phyloP scores from a whole-genome alignment of 1,284 basidiomycete species.

The Tremellales sp. region DNA sequence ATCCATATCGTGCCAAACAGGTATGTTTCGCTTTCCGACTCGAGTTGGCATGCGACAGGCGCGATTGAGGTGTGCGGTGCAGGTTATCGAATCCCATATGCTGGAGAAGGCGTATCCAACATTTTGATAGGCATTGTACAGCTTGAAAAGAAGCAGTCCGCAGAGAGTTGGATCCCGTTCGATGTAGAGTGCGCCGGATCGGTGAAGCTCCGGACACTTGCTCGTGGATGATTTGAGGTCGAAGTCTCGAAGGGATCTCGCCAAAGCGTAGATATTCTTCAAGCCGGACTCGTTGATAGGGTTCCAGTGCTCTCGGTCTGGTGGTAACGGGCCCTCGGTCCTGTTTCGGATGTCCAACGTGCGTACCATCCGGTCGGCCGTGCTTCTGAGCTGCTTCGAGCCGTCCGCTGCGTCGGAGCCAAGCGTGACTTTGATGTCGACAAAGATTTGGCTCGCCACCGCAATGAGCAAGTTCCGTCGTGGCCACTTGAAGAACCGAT shows the following conservation, averaged over 20 bases:
- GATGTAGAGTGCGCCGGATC: not conserved
- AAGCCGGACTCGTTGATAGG: not conserved
- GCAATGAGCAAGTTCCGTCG: not conserved
- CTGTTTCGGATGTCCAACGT: not conserved
- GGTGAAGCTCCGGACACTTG: not conserved
- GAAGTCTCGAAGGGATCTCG: no score
- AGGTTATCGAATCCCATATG: slow-evolving; percentile 7
- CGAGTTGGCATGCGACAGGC: slow-evolving; percentile 6
- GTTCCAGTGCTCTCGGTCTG: not conserved
- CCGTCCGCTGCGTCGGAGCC: no score
- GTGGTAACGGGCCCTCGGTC: not conserved
- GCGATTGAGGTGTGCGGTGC: slow-evolving; percentile 9
- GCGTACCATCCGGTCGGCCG: not conserved
- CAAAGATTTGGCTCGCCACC: not conserved
- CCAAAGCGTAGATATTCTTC: not conserved
- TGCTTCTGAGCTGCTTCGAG: not conserved
- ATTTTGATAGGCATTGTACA: slow-evolving; percentile 10
- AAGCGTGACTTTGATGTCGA: not conserved
- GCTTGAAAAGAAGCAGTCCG: slow-evolving; percentile 13
- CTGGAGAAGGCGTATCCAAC: slow-evolving; percentile 9
- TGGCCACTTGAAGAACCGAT: not conserved
- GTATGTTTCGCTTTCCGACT: not conserved
- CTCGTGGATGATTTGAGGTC: no score
- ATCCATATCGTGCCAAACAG: slow-evolving; percentile 15
- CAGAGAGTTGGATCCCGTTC: slow-evolving; percentile 14